Base-by-base conservation (phyloP, 208 protist genomes). In the Crithidia sp. region DNA sequence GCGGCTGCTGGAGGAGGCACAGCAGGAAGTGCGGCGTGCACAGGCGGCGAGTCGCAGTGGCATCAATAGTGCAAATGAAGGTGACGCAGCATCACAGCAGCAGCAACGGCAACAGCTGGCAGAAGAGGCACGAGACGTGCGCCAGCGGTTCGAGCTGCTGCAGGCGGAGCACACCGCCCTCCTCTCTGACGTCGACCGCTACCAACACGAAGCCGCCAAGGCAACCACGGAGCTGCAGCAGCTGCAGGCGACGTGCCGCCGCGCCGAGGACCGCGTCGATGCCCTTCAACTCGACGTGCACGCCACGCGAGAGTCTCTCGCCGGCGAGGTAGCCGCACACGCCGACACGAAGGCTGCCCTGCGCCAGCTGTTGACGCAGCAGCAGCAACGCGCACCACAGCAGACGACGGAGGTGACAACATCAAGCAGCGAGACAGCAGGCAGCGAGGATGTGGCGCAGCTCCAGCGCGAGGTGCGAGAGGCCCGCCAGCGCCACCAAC, bases 251-350 rank as follows among this genome's bases (percentile, higher is more conserved):
- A 59, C 40, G 58, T 64, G 76, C n/a, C 73, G 62, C 2, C 56
- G 57, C 12, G 14, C 50, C 5, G 43, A 68, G 62, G 58, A 59
- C 49, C 77, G 72, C 57, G 59, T 79, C 6, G 77, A 79, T 16
- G 54, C 61, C 36, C 37, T 88, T 52, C 66, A 68, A 53, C 59
- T 84, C 14, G 86, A 86, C 40, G 19, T 85, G 13, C 66, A 67
- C 59, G 63, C 74, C 0, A 63, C 59, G 12, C 76, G 67, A 52
- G 87, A 92, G 71, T 81, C 82, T 8, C 71, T 93, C 17, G 83
- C 90, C 14, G 85, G 85, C 45, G 88, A 88, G 52, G 67, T 56
- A 3, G 59, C 64, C 12, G 84, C 85, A 8, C 88, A 90, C 68
- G 57, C 75, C 16, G 83, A 84, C 52, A 87, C 83, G 49, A 72